A percentile compares a stretch with the other conserved stretches of the same genome.
Evolutionary conservation across 306 rosid genomes (phyloP).

Genomic region (Pachyrhizus erosus): DNA sequence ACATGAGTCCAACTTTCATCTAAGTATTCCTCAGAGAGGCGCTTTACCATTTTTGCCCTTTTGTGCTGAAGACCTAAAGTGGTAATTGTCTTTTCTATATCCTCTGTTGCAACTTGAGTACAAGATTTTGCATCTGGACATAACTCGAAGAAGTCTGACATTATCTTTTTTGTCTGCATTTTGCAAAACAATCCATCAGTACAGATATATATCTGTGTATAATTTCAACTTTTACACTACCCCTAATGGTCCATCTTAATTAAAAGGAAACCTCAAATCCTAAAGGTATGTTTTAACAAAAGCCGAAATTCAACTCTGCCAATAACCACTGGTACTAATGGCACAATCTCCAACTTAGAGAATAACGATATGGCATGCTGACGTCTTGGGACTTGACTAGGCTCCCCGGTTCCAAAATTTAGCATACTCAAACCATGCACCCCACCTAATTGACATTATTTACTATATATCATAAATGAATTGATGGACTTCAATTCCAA

Average conservation of each 20-base stretch:
- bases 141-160: slow-evolving; percentile 57
- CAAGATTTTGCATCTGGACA: slow-evolving; percentile 77
- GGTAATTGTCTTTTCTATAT: slow-evolving; percentile 55
- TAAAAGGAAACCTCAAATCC: neutral
- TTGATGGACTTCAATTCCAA: neutral
- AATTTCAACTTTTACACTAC: neutral
- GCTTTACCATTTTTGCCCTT: slow-evolving; percentile 59
- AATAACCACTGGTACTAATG: neutral
- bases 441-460: neutral
- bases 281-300: neutral
- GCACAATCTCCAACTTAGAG: neutral
- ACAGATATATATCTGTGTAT: neutral
- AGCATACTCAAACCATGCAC: neutral
- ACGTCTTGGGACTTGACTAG: neutral
- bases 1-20: slow-evolving; percentile 71
- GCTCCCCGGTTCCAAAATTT: neutral
- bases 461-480: neutral
- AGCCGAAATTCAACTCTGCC: neutral
- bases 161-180: slow-evolving; percentile 52
- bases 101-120: slow-evolving; percentile 46
- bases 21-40: slow-evolving; percentile 67
- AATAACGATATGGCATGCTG: neutral
- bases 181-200: slow-evolving; percentile 13
- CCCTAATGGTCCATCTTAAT: neutral
- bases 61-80: slow-evolving; percentile 62